Conservation (phyloP, 805 yeast species). For the Kuraishia ogatae region DNA sequence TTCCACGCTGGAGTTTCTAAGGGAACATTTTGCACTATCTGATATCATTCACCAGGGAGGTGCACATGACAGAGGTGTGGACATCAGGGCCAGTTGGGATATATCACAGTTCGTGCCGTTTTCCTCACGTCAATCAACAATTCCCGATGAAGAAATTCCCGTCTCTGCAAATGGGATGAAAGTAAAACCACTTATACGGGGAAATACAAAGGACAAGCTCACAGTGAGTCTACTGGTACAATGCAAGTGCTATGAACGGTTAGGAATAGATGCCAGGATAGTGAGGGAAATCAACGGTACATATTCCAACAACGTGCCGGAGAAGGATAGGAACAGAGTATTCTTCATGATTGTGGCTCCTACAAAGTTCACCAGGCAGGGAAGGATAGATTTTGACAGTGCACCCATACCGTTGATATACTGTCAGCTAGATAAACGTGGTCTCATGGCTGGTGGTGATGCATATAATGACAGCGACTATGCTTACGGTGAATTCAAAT, state of each 20-base stretch:
- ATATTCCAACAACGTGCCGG: constrained; percentile 27
- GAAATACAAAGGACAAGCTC: constrained; percentile 9
- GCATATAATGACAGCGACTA: constrained; percentile 29
- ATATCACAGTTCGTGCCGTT: constrained; percentile 15
- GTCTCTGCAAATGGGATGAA: constrained; percentile 14
- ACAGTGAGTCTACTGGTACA: constrained; percentile 40
- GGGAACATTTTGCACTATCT: constrained; percentile 26
- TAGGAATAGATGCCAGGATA: constrained; percentile 33
- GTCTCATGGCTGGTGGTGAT: constrained; percentile 11
- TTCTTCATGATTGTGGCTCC: constrained; percentile 40
- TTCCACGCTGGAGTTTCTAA: constrained; percentile 29
- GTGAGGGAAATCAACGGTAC: constrained; percentile 50
- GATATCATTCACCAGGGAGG: constrained; percentile 42
- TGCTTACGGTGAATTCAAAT: constrained; percentile 25
- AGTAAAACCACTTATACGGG: constrained; percentile 16
- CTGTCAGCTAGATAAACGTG: constrained; percentile 28
- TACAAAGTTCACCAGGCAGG: constrained; percentile 37
- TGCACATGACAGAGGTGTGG: constrained; percentile 48
- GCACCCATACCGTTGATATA: constrained; percentile 36
- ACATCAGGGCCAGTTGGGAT: constrained; percentile 46
- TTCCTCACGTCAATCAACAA: neutral
- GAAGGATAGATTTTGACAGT: constrained; percentile 33
- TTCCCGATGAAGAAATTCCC: neutral
- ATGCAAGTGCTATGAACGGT: constrained; percentile 38
- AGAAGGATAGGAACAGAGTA: constrained; percentile 10